Base-by-base conservation (phyloP, 192 early-diverging fungal genomes). In the Spizellomyces sp. region DNA sequence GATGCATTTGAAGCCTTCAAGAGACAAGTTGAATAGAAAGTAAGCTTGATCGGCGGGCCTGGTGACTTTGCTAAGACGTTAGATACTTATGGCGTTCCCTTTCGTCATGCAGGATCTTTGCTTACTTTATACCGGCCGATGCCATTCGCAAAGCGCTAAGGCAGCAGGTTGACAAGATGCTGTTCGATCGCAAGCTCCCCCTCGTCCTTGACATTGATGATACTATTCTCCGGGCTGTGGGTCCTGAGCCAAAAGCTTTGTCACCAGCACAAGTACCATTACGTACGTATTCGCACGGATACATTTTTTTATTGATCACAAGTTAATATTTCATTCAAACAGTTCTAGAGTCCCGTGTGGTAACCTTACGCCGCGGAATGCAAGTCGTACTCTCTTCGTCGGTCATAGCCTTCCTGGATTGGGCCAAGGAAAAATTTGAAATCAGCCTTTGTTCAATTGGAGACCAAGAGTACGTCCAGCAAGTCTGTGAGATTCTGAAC, bases 181-280 rank as follows among this genome's bases (percentile, higher is more conserved):
- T 90, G 8, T 63, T 70, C 2, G 70, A 68, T 17, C 75, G 88
- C 54, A 80, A 80, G 46, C 71, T 93, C 7, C 91, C 91, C 1
- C 82, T 93, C 15, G 91, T 93, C 0, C 75, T 93, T 19, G 91
- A 93, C 77, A 73, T 93, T 47, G 91, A 93, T 73, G 91, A 93
- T 70, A 93, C 91, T 0, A 76, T 93, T 0, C 89, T 93, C 14
- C 80, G 91, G 0, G 78, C 89, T 9, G 87, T 91, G 36, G 89
- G 88, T 9, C 82, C 83, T 70, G 83, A 84, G 41, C 15, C 12
- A 14, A 65, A 50, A 27, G 45, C 45, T 41, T n/a, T 65, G 6
- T 5, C 21, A 19, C n/a, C 5, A 65, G 64, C 59, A n/a, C 36
- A 48, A 47, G 17, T 65, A n/a, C n/a, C 64, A 41, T 22, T 61